Conservation (phyloP, 768 basidiomycete species). For the Xerocomellus intermedius region DNA sequence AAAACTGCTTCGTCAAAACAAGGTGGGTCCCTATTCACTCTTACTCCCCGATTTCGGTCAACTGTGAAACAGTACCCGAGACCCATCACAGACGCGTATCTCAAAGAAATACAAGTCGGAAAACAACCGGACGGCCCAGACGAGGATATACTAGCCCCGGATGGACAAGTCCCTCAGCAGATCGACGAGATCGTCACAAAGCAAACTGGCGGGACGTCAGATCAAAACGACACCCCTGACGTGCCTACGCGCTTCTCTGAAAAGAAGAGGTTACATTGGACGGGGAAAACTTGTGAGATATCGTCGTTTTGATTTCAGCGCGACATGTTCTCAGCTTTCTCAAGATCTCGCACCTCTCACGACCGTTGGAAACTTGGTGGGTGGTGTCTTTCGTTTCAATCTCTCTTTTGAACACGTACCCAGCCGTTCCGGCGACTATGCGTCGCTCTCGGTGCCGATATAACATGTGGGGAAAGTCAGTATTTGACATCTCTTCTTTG, state of each 20-base stretch:
- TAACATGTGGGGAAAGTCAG: constrained; percentile 92
- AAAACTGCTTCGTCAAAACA: constrained; percentile 63
- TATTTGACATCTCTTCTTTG: neutral
- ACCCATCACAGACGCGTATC: constrained; percentile 62
- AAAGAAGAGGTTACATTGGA: constrained; percentile 86
- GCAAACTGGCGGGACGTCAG: constrained; percentile 35
- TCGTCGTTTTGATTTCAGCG: neutral
- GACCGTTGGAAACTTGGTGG: constrained; percentile 91
- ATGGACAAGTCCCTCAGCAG: constrained; percentile 9
- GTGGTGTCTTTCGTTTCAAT: neutral
- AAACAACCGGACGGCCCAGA: constrained; percentile 14
- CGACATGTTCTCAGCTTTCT: constrained; percentile 29
- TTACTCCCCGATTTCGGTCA: neutral
- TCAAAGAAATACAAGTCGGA: constrained; percentile 46
- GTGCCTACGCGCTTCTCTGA: constrained; percentile 70
- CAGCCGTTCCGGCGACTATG: constrained; percentile 94
- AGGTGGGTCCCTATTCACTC: constrained; percentile 42
- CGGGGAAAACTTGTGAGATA: constrained; percentile 76
- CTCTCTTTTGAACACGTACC: neutral
- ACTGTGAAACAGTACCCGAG: constrained; percentile 52
- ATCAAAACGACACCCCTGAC: constrained; percentile 61
- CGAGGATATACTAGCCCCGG: constrained; percentile 1
- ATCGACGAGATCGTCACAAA: constrained; percentile 26
- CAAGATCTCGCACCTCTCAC: constrained; percentile 79
- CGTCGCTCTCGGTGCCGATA: constrained; percentile 83